A percentile compares a stretch with the other conserved stretches of the same genome.
Conservation (phyloP, 345 rosid species). For the Odontarrhena argentea region DNA sequence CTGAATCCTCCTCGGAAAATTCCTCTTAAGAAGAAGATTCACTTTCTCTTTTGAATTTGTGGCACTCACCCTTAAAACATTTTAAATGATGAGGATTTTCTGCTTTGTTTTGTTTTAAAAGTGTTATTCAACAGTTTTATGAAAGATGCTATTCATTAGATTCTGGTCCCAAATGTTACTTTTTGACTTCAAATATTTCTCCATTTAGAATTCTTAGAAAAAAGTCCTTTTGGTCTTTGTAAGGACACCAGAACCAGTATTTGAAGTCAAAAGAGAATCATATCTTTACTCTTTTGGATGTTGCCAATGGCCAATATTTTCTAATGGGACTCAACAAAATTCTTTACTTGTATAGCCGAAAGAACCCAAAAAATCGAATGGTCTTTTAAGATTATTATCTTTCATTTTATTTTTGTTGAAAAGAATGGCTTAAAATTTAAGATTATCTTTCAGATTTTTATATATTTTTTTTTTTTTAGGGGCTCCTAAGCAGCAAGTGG, state of each 20-base stretch:
- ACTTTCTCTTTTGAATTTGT: neutral
- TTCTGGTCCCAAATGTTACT: no score
- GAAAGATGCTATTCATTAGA: no score
- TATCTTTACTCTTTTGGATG: slow-evolving; percentile 16
- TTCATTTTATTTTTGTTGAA: no score
- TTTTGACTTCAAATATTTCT: no score
- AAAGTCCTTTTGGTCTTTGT: no score
- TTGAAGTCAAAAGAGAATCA: neutral
- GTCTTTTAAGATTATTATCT: neutral
- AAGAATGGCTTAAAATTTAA: neutral
- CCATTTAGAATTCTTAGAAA: no score
- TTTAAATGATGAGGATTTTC: no score
- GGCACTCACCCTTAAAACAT: no score
- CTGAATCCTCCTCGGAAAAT: slow-evolving; percentile 43
- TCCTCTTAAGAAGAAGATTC: neutral
- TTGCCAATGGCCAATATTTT: slow-evolving; percentile 17
- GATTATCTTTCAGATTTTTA: no score
- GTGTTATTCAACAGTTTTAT: no score
- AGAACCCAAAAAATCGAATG: slow-evolving; percentile 6
- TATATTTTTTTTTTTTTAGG: neutral
- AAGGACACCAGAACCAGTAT: no score
- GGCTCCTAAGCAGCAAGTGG: slow-evolving; percentile 30
- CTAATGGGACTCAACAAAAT: neutral
- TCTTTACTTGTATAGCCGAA: neutral
- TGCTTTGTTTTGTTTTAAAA: no score